These are phyloP conservation scores for Mitragyna speciosa DNA, from an alignment of 257 asterid genomes.

Conservation along the genomic window DNA sequence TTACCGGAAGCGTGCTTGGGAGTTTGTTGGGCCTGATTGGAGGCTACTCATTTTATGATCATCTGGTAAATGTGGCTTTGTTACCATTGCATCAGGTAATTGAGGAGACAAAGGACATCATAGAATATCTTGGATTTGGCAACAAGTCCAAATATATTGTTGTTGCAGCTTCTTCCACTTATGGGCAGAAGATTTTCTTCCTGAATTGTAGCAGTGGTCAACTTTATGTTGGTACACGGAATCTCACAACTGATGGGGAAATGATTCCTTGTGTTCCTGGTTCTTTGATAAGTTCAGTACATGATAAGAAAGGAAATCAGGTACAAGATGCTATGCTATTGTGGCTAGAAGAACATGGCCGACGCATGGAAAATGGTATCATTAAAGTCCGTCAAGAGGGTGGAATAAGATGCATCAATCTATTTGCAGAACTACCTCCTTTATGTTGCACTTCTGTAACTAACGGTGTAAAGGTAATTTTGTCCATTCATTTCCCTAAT, in stretches of 20 bases:
- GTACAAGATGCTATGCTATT: conserved; percentile 77
- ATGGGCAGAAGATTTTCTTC: conserved; percentile 61
- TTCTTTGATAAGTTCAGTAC: conserved; percentile 47
- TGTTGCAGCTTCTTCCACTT: conserved; percentile 65
- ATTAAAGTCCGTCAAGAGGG: conserved; percentile 57
- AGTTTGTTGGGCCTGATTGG: conserved; percentile 83
- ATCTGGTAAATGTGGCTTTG: conserved; percentile 75
- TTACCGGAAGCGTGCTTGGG: conserved; percentile 31
- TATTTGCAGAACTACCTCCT: conserved; percentile 72
- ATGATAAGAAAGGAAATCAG: conserved; percentile 39
- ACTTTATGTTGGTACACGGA: conserved; percentile 73
- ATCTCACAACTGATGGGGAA: conserved; percentile 65
- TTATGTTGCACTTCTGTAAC: conserved; percentile 70
- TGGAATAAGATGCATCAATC: conserved; percentile 56
- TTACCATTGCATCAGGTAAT: conserved; percentile 61
- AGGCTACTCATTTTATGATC: conserved; percentile 71
- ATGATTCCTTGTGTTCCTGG: conserved; percentile 90
- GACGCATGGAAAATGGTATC: conserved; percentile 62
- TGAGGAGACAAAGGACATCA: conserved; percentile 41
- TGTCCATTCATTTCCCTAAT: background rate
- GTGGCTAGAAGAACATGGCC: conserved; percentile 92
- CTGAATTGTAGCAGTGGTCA: conserved; percentile 77
- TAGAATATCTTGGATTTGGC: conserved; percentile 39
- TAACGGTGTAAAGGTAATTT: conserved; percentile 76
- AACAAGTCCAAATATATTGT: conserved; percentile 46